A percentile compares a stretch with the other conserved stretches of the same genome.
Evolutionary conservation across 2,329 filamentous ascomycete genomes (phyloP).

Genomic region (Didymella pomorum): DNA sequence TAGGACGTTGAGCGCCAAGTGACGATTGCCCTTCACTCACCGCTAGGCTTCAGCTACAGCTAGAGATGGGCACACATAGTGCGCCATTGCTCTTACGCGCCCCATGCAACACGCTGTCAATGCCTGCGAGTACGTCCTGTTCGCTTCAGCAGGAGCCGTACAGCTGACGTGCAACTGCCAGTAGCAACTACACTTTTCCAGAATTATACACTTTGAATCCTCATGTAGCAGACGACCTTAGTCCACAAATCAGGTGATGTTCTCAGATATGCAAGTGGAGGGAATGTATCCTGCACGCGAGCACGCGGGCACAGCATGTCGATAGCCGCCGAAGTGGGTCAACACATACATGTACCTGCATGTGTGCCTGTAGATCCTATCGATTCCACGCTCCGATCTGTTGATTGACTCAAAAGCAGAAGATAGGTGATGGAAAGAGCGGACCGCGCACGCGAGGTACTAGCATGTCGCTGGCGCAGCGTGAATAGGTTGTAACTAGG

Average conservation of each 20-base stretch:
- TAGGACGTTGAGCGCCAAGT: no score
- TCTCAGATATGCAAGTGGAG: background rate
- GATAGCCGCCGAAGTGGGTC: slow-evolving; percentile 1
- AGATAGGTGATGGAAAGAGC: background rate
- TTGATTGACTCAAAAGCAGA: background rate
- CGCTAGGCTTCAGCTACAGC: background rate
- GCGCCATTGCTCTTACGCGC: background rate
- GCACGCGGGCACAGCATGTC: background rate
- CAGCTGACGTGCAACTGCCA: background rate
- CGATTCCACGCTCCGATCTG: background rate
- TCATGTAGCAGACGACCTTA: background rate
- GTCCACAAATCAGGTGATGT: background rate
- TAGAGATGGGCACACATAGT: background rate
- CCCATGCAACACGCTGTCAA: background rate
- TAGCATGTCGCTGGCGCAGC: background rate
- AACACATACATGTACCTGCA: background rate
- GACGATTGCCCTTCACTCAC: background rate
- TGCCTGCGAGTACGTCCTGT: background rate
- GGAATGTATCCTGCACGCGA: background rate
- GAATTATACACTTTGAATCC: background rate
- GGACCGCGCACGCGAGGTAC: background rate
- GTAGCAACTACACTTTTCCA: background rate
- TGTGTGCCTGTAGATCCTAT: slow-evolving; percentile 5
- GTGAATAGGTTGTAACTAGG: background rate
- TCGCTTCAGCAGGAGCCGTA: background rate